Percentiles rank a stretch among this genome's conserved stretches.
Evolutionary conservation across 768 basidiomycete species (phyloP).

Genomic region (Termitomyces bulborhizus): DNA sequence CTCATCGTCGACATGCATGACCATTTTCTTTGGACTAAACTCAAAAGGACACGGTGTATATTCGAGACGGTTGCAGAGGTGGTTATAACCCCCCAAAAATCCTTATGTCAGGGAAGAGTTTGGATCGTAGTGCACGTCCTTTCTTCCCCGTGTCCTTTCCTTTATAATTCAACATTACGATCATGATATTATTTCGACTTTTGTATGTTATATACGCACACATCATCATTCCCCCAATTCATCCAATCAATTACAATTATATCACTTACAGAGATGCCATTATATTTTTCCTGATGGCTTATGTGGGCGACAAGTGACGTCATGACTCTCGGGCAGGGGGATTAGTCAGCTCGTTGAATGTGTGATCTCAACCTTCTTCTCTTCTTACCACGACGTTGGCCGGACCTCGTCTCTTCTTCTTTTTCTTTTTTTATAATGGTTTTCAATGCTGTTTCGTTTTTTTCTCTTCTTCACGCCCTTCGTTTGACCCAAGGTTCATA

Average conservation of each 20-base stretch:
- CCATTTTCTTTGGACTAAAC: not conserved
- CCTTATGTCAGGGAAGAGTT: slow-evolving; percentile 23
- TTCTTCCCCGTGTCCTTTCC: slow-evolving; percentile 20
- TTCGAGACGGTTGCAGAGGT: slow-evolving; percentile 3
- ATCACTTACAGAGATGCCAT: slow-evolving; percentile 16
- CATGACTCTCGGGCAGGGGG: not conserved
- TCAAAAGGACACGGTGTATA: not conserved
- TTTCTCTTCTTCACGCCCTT: slow-evolving; percentile 25
- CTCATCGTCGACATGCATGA: slow-evolving; percentile 11
- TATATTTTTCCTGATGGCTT: slow-evolving; percentile 2
- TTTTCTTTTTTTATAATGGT: slow-evolving; percentile 14
- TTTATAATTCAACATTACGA: slow-evolving; percentile 17
- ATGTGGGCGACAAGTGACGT: not conserved
- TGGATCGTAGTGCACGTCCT: slow-evolving; percentile 45
- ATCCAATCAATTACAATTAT: slow-evolving; percentile 17
- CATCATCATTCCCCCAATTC: slow-evolving; percentile 30
- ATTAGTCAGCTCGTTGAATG: not conserved
- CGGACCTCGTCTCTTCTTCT: slow-evolving; percentile 13
- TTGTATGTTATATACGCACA: slow-evolving; percentile 27
- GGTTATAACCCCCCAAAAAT: slow-evolving; percentile 13
- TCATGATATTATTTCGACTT: slow-evolving; percentile 21
- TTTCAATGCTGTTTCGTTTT: slow-evolving; percentile 17
- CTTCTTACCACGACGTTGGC: slow-evolving; percentile 13
- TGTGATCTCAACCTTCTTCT: not conserved
- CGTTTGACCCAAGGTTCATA: slow-evolving; percentile 22